Evolutionary conservation across 257 asterid genomes (phyloP), one percentile per base, ranked within the genome.

Genomic region (Solanum arcanum): DNA sequence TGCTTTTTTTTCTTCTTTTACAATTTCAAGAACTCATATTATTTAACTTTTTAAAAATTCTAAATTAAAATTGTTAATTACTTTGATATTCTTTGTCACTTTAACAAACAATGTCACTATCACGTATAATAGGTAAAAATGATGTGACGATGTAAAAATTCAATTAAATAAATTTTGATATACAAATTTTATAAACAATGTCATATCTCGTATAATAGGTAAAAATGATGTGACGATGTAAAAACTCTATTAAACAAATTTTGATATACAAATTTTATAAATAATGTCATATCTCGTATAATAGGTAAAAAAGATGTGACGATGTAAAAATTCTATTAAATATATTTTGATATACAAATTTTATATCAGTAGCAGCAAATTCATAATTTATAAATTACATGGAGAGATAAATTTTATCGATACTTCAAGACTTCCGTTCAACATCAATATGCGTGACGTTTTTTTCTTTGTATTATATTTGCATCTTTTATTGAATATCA

Each of bases 61-160:
- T 56, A 56, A 56, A 56, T 56, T 18, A 6, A 56, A 56, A 56
- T 20, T 1, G 20, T 16, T 56, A 52, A 52, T 18, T 9, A 52
- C 3, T 52, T 52, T 52, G 7, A 56, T 0, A 56, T 18, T 56
- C 64, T 56, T 56, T 7, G 64, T 18, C n/a, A 56, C 64, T 56
- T 56, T 56, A 18, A 56, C 62, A 16, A 18, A 49, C 21, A 2
- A 52, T 16, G 62, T 16, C 62, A 52, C 37, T 15, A 49, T 16
- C 21, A 5, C 18, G 18, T 47, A 47, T 7, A 6, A 47, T 0
- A 49, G 20, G 21, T 49, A 15, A 0, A 49, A 4, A 14, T 49
- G 3, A 14, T 49, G 8, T 5, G 10, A 0, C 18, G 7, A 52
- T 0, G n/a, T 52, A 52, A 18, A 52, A 33, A 33, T 5, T 33